A percentile compares a stretch with the other conserved stretches of the same genome.
These are phyloP conservation scores for Hypsizygus ulmarius DNA, from an alignment of 1,284 basidiomycete species.

Conservation along the genomic window DNA sequence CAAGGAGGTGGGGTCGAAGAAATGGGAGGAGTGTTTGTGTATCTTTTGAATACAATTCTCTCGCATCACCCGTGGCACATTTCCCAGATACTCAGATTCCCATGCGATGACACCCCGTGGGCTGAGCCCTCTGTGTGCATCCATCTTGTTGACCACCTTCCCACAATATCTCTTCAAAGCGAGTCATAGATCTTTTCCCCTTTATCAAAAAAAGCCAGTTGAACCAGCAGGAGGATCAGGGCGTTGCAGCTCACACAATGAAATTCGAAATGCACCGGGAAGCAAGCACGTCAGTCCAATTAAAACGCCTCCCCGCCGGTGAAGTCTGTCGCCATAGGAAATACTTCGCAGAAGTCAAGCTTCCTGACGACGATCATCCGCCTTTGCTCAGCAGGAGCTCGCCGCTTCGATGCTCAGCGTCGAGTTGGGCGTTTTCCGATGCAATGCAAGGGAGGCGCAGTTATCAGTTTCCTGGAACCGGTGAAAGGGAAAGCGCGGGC, in stretches of 20 bases:
- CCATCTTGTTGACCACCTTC: slow-evolving; percentile 18
- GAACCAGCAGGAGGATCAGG: neutral
- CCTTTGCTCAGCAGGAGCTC: slow-evolving; percentile 12
- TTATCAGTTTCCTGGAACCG: slow-evolving; percentile 27
- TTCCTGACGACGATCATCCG: slow-evolving; percentile 17
- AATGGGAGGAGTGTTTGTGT: neutral
- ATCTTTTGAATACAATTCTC: slow-evolving; percentile 8
- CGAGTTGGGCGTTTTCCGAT: slow-evolving; percentile 25
- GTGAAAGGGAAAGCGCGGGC: slow-evolving; percentile 17
- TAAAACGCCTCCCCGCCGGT: slow-evolving; percentile 23
- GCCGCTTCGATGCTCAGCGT: slow-evolving; percentile 13
- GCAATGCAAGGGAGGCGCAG: slow-evolving; percentile 22
- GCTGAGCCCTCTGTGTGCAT: slow-evolving; percentile 23
- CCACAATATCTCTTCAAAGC: slow-evolving; percentile 23
- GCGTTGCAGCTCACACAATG: too few relatives aligned
- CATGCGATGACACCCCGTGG: slow-evolving; percentile 19
- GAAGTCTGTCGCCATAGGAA: slow-evolving; percentile 18
- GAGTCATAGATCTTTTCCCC: slow-evolving; percentile 18
- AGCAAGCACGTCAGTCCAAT: slow-evolving; percentile 24
- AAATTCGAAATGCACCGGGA: slow-evolving; percentile 24
- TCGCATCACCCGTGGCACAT: slow-evolving; percentile 14
- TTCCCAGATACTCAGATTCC: slow-evolving; percentile 21
- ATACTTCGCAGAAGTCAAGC: slow-evolving; percentile 25
- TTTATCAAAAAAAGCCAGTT: neutral
- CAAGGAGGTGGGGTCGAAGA: neutral